Evolutionary conservation across 2,329 filamentous ascomycete species (phyloP), one percentile per base, ranked within the genome.

Genomic region (Claviceps purpurea): DNA sequence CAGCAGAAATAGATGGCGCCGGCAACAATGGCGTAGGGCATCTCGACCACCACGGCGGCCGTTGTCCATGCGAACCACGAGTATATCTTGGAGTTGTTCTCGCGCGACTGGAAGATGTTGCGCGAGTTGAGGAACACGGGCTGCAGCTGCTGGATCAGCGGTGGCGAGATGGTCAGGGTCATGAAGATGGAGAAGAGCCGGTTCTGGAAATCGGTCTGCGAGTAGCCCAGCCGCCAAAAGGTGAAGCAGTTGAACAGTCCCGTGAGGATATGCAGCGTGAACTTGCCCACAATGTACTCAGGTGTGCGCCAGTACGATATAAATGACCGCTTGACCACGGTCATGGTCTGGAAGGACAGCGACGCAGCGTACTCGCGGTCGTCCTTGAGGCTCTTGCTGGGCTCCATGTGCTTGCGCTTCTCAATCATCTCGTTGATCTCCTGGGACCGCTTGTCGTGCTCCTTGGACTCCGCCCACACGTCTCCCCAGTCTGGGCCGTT

Each of bases 41-140:
- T 72, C 64, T 90, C 86, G 16, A 78, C 81, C 1, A 87, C 58
- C 5, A 89, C 75, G 1, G 77, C 75, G 0, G 78, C 82, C 2
- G 79, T 81, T 0, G 79, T 76, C 66, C 85, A 87, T 0, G 85
- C 83, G 14, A 77, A 67, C 85, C 86, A 89, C 1, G 79, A 82
- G 67, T 91, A 93, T 26, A 89, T 88, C 64, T 89, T 89, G 16
- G 84, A 79, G n/a, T 79, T 86, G 48, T 81, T 77, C 64, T 93
- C 87, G 5, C 87, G 77, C 1, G 76, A 79, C 62, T 84, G 70
- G 68, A 87, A 93, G 26, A 91, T 73, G 37, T 77, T 73, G 4
- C 85, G 75, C 45, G 80, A 77, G 54, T 77, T 71, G 50, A 89
- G 69, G 62, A 85, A 89, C 5, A 79, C 77, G 0, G 87, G 87